Evolutionary conservation across 2,329 filamentous ascomycete genomes (phyloP), one percentile per base, ranked within the genome.

Genomic region (Epicoccum nigrum): DNA sequence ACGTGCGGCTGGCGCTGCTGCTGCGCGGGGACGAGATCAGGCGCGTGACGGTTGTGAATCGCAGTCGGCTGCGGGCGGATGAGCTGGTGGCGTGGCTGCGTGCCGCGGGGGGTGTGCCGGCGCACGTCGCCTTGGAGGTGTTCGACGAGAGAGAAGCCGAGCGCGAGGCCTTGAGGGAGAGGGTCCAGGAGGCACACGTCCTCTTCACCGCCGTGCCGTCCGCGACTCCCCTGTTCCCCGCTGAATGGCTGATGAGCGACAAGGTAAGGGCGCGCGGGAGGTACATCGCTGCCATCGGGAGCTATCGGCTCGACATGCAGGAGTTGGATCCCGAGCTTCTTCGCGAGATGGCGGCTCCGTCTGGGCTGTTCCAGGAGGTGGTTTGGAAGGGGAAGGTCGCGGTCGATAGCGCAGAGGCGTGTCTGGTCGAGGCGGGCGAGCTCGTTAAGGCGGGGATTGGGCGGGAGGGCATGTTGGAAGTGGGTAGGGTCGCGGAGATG

Each of bases 161-260:
- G 9, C 6, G 9, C 6, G 2, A 25, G 23, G 23, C 23, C 7
- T 59, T 77, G 4, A 62, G 58, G 13, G 45, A 56, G 3, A 56
- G 60, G 12, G 54, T 81, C 11, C 21, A 34, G 1, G 16, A 42
- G 39, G 71, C 73, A 9, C 75, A 80, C 60, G 74, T 74, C 4
- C 71, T 81, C n/a, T 81, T 80, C 55, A 78, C 78, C 58, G 79
- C 77, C 30, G 81, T 79, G 1, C 79, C 79, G 4, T 73, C 76
- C 0, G 74, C 71, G 3, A 63, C 69, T 42, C 76, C 77, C 0
- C 70, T 80, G 27, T 81, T 81, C 34, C 63, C 69, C 0, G 66
- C 64, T 19, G 54, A 63, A 0, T 75, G 72, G 41, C 64, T 81
- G 2, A 34, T 31, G 2, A 32, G 25, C 2, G 39, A 54, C 17